Base-by-base conservation (phyloP, 1,284 basidiomycete genomes). In the Phlebopus sp. region DNA sequence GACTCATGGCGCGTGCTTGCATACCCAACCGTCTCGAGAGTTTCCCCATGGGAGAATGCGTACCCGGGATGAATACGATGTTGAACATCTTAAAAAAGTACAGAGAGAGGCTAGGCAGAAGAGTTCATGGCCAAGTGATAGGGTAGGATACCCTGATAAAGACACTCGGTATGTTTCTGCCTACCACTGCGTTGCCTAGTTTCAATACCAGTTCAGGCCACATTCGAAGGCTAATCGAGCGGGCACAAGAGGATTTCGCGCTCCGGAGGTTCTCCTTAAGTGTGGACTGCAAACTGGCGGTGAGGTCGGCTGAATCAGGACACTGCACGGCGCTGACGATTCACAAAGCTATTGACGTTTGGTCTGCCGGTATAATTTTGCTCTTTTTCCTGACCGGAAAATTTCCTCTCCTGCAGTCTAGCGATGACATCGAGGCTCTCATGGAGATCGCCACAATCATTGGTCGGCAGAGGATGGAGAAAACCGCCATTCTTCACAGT, bases 251-350 rank as follows among this genome's bases (percentile, higher is more conserved):
- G 97, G 96, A 0, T 99, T 99, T 68, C 84, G 96, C 48, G 95
- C 96, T 0, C 96, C 96, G 0, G 97, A 99, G 62, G 97, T 99
- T 9, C 69, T 99, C 21, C 70, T 99, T 41, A 99, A 99, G 69
- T 99, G 96, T 59, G 85, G 86, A 17, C 89, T 94, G 56, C 96
- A 99, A 70, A 89, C 87, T 4, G 91, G 92, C 51, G 90, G 94
- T 93, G 60, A 55, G 81, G 29, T 38, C 42, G 43, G 25, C 49
- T 27, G 32, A 15, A 34, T 43, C 50, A 37, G 37, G 36, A 27
- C 13, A 44, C 38, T 38, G 36, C 34, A 46, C 44, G 27, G 27
- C 35, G 49, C 46, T 55, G 44, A 55, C 9, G 37, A 18, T 19
- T 42, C 29, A 19, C 48, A 44, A 62, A 92, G 96, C 96, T 9